phyloP scores from a whole-genome alignment of 2,329 filamentous ascomycete species.

The Fusarium chlamydosporum region DNA sequence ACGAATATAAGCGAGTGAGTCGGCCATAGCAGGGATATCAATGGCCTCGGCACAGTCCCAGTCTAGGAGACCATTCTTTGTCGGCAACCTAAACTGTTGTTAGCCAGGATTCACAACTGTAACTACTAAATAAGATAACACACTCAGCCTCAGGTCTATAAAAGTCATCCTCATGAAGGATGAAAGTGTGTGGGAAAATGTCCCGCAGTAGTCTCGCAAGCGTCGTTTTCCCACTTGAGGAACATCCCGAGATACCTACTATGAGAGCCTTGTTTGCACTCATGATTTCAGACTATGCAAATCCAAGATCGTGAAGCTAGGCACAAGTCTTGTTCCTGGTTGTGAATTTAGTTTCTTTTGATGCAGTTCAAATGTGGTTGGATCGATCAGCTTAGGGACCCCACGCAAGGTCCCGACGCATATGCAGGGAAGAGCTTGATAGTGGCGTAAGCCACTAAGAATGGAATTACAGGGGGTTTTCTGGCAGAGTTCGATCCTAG shows the following conservation, averaged over 20 bases:
- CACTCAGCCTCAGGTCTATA: constrained; percentile 84
- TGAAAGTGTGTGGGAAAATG: constrained; percentile 82
- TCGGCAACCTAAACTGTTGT: constrained; percentile 60
- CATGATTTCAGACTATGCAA: constrained; percentile 49
- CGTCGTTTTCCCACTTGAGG: constrained; percentile 95
- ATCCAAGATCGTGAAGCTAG: not conserved
- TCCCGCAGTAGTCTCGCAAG: constrained; percentile 86
- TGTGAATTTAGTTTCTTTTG: constrained; percentile 12
- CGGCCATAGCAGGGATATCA: constrained; percentile 76
- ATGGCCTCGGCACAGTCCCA: constrained; percentile 93
- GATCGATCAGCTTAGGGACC: not conserved
- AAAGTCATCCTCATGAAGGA: constrained; percentile 97
- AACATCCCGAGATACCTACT: constrained; percentile 88
- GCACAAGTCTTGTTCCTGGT: not conserved
- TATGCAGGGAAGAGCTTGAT: constrained; percentile 30
- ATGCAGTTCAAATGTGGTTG: not conserved
- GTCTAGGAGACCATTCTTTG: constrained; percentile 76
- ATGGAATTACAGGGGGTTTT: constrained; percentile 16
- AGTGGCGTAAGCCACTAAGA: constrained; percentile 23
- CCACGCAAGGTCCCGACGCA: constrained; percentile 9
- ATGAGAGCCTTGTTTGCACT: constrained; percentile 68
- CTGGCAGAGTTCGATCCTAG: not conserved
- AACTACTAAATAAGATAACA: constrained; percentile 44
- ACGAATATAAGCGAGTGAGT: constrained; percentile 78
- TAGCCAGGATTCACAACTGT: not conserved